Conservation (phyloP, 306 rosid species). For the Inga laurina region DNA sequence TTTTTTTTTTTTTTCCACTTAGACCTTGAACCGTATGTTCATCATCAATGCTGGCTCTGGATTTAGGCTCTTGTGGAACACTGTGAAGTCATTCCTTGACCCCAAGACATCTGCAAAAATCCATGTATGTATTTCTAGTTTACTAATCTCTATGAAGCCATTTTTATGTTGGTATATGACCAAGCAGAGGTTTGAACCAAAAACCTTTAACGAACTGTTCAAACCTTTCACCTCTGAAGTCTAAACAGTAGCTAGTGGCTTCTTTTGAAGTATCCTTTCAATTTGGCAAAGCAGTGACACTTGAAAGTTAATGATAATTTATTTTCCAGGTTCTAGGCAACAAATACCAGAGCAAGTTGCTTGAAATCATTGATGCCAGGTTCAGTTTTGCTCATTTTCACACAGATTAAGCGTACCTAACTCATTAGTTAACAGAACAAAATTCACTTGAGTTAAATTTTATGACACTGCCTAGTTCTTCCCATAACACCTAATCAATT, state of each 20-base stretch:
- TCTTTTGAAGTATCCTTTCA: neutral
- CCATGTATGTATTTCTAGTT: slow-evolving; percentile 48
- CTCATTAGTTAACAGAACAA: neutral
- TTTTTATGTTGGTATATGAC: neutral
- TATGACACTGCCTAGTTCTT: neutral
- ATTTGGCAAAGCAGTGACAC: slow-evolving; percentile 24
- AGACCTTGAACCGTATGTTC: slow-evolving; percentile 93
- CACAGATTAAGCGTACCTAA: neutral
- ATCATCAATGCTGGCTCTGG: slow-evolving; percentile 98
- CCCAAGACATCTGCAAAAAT: slow-evolving; percentile 92
- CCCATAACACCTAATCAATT: slow-evolving; percentile 8
- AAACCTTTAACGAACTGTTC: neutral
- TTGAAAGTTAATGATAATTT: slow-evolving; percentile 31
- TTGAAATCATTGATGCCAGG: slow-evolving; percentile 90
- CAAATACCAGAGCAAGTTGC: slow-evolving; percentile 95
- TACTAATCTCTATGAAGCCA: slow-evolving; percentile 10
- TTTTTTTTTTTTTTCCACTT: slow-evolving; percentile 2
- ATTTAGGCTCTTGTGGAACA: slow-evolving; percentile 90
- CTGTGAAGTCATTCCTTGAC: slow-evolving; percentile 86
- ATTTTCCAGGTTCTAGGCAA: slow-evolving; percentile 83
- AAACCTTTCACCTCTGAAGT: neutral
- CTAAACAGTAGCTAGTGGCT: neutral
- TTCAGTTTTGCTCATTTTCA: slow-evolving; percentile 26
- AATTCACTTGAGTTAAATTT: neutral
- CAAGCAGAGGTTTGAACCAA: neutral